Percentiles rank a stretch among this genome's conserved stretches.
These are phyloP conservation scores for Cordyceps cateniannulata DNA, from an alignment of 2,329 filamentous ascomycete species.

Conservation along the genomic window DNA sequence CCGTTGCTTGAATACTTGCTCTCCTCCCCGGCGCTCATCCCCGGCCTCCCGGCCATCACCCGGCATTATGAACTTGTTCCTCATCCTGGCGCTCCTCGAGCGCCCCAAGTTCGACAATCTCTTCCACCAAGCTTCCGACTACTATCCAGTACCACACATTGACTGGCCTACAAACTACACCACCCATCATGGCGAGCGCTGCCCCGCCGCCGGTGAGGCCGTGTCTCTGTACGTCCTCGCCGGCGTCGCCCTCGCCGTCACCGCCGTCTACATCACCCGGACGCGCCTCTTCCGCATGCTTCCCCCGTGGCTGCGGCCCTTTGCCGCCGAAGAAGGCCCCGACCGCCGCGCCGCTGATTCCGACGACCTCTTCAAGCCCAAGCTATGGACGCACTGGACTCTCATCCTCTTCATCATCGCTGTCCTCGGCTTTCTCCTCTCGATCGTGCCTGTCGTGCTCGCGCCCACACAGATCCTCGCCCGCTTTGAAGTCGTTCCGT, in stretches of 20 bases:
- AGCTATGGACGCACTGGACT: constrained; percentile 34
- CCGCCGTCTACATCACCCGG: constrained; percentile 24
- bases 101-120: neutral
- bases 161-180: neutral
- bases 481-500: constrained; percentile 33
- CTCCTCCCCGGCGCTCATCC: too few species aligned
- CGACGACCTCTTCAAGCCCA: constrained; percentile 17
- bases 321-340: constrained; percentile 33
- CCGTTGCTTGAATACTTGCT: neutral
- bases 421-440: constrained; percentile 19
- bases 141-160: neutral
- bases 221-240: constrained; percentile 19
- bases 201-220: constrained; percentile 12
- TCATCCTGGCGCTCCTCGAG: neutral
- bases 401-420: constrained; percentile 23
- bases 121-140: neutral
- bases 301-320: constrained; percentile 36
- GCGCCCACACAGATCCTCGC: constrained; percentile 21
- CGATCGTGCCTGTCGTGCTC: constrained; percentile 25
- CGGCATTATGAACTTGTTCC: neutral
- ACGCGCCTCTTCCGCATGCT: constrained; percentile 22
- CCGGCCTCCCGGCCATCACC: neutral
- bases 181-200: neutral
- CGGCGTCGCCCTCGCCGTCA: constrained; percentile 22
- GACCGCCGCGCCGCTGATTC: neutral